These are phyloP conservation scores for Ophiostoma australiae DNA, from an alignment of 2,329 filamentous ascomycete genomes.

Conservation along the genomic window DNA sequence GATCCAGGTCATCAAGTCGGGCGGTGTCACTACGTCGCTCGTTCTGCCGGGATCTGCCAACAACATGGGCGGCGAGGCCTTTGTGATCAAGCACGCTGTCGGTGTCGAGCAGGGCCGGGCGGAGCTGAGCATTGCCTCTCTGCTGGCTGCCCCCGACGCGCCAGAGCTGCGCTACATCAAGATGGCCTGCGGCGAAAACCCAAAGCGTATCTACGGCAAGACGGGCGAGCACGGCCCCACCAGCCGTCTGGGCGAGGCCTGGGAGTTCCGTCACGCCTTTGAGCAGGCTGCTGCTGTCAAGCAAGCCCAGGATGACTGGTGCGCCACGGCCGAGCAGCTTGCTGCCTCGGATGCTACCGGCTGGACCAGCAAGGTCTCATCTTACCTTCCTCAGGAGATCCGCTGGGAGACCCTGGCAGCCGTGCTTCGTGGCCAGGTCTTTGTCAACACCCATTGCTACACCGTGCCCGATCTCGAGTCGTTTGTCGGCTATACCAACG, in stretches of 20 bases:
- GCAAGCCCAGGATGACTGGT: slow-evolving; percentile 64
- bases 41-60: slow-evolving; percentile 65
- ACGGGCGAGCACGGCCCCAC: slow-evolving; percentile 50
- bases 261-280: slow-evolving; percentile 63
- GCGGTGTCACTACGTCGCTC: slow-evolving; percentile 65
- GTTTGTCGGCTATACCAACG: slow-evolving; percentile 65
- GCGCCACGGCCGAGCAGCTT: slow-evolving; percentile 46
- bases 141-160: slow-evolving; percentile 61
- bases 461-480: slow-evolving; percentile 64
- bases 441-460: slow-evolving; percentile 68
- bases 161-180: slow-evolving; percentile 65
- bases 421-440: slow-evolving; percentile 61
- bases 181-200: slow-evolving; percentile 70
- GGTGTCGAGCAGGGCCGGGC: slow-evolving; percentile 54
- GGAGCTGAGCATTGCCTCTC: slow-evolving; percentile 58
- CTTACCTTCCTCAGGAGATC: slow-evolving; percentile 58
- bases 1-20: slow-evolving; percentile 64
- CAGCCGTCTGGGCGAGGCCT: slow-evolving; percentile 63
- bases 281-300: slow-evolving; percentile 56
- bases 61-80: slow-evolving; percentile 68
- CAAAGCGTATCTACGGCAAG: slow-evolving; percentile 57
- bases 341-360: slow-evolving; percentile 56
- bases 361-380: slow-evolving; percentile 46
- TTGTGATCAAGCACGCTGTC: slow-evolving; percentile 62
- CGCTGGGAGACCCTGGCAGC: slow-evolving; percentile 60